A percentile compares a stretch with the other conserved stretches of the same genome.
Evolutionary conservation across 2,329 filamentous ascomycete species (phyloP).

Genomic region (Trichoderma polysporum): DNA sequence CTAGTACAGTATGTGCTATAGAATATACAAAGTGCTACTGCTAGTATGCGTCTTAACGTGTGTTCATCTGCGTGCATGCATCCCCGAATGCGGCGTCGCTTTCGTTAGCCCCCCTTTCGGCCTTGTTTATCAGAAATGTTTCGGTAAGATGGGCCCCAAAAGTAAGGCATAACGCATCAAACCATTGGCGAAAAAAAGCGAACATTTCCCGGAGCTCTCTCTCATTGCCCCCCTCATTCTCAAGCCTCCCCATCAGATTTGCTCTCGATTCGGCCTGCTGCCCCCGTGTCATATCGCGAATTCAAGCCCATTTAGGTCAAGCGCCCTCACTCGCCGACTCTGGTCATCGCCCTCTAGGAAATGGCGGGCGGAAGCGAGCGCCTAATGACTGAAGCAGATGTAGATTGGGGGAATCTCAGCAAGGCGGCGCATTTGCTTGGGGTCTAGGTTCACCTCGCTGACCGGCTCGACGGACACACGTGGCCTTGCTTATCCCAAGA

Average conservation of each 20-base stretch:
- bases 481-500: conserved; percentile 13
- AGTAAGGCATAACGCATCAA: conserved; percentile 1
- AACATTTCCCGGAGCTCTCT: not conserved
- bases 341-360: not conserved
- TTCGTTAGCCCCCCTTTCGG: not conserved
- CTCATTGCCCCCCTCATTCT: not conserved
- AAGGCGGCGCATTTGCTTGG: not conserved
- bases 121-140: conserved; percentile 12
- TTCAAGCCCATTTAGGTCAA: conserved; percentile 12
- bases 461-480: conserved; percentile 12
- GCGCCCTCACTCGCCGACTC: not conserved
- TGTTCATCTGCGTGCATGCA: not conserved
- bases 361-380: conserved; percentile 18
- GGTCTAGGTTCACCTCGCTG: conserved; percentile 6
- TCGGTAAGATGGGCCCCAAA: conserved; percentile 11
- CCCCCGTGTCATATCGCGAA: conserved; percentile 14
- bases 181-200: not conserved
- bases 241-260: not conserved
- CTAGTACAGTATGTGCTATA: not conserved
- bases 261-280: conserved; percentile 9
- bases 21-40: not conserved
- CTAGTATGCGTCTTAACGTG: not conserved
- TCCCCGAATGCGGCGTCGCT: not conserved
- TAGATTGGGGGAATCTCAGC: conserved; percentile 3
- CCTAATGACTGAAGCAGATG: conserved; percentile 9